Evolutionary conservation across 1,139 yeast species (phyloP), one percentile per base, ranked within the genome.

Genomic region (Hansenula lynferdii): DNA sequence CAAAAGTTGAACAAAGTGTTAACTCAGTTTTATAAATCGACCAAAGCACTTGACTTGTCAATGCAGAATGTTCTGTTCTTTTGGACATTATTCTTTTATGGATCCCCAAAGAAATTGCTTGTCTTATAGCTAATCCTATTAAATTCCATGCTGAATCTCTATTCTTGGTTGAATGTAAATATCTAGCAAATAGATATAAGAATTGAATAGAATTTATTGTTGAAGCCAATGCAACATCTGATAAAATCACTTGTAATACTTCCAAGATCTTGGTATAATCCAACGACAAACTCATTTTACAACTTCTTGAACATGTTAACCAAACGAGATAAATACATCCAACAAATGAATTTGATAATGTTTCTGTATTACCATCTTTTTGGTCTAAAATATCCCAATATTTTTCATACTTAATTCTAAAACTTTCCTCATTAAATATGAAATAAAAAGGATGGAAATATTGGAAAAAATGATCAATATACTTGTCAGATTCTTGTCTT

Each of bases 111-210:
- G 73, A 59, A 29, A 65, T 60, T 1, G 72, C 67, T 47, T 70
- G 76, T 38, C 71, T 55, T 4, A 65, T 60, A 10, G 73, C 74
- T 30, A 68, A 44, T 28, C 71, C 69, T 50, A 66, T 56, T 32
- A 71, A 45, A 39, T 70, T 64, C 59, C 69, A 71, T 0, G 72
- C 67, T 31, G 70, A 63, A 42, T 71, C 76, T 40, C 73, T 58
- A 31, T 67, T 67, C 47, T 63, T 67, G 23, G 61, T 62, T 38
- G 70, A 59, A 31, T 69, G 67, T 26, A 69, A 47, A 49, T 69
- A 66, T n/a, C 65, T 57, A 0, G 74, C 62, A 28, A 69, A 54
- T 22, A 70, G 45, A 31, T 64, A 58, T 10, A 70, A 44, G 19
- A 69, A 55, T 27, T 70, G 54, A n/a, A 71, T 66, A 1, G 75